Evolutionary conservation across 345 rosid genomes (phyloP).

Genomic region (Tarenaya hassleriana): DNA sequence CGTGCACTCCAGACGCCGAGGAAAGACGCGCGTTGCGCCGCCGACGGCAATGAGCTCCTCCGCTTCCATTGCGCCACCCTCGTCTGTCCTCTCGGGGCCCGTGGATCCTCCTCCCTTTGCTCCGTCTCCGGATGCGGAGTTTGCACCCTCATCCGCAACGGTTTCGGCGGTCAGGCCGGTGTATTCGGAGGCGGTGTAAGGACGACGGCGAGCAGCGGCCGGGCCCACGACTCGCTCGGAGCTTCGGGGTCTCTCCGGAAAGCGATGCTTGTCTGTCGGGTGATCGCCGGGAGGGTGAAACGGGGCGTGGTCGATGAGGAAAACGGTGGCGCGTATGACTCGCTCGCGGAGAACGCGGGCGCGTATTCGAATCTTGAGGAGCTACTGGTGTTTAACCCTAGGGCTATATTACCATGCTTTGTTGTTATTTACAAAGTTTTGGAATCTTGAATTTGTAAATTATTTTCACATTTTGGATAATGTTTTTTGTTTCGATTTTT

Average conservation of each 20-base stretch:
- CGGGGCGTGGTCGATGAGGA: conserved; percentile 17
- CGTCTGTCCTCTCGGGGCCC: conserved; percentile 53
- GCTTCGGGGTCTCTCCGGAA: no score
- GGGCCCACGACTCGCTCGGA: conserved; percentile 67
- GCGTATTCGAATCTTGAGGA: conserved; percentile 61
- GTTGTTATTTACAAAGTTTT: conserved; percentile 68
- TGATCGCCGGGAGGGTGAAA: conserved; percentile 71
- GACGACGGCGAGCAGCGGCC: conserved; percentile 72
- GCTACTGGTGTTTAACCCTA: conserved; percentile 54
- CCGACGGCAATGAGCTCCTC: conserved; percentile 76
- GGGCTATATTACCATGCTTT: conserved; percentile 75
- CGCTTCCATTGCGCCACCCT: conserved; percentile 62
- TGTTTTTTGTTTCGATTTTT: conserved; percentile 8
- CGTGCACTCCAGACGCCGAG: conserved; percentile 47
- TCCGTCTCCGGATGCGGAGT: conserved; percentile 63
- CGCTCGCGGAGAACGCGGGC: conserved; percentile 46
- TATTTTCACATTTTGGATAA: conserved; percentile 12
- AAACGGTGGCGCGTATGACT: conserved; percentile 54
- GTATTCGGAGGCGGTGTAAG: conserved; percentile 31
- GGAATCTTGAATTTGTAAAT: conserved; percentile 39
- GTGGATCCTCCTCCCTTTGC: conserved; percentile 61
- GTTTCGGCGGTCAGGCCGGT: conserved; percentile 37
- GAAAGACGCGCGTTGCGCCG: conserved; percentile 65
- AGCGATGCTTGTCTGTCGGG: conserved; percentile 81
- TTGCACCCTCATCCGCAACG: conserved; percentile 59